Evolutionary conservation across 208 protist species (phyloP), one percentile per base, ranked within the genome.

Genomic region (Wallacemonas sp.): DNA sequence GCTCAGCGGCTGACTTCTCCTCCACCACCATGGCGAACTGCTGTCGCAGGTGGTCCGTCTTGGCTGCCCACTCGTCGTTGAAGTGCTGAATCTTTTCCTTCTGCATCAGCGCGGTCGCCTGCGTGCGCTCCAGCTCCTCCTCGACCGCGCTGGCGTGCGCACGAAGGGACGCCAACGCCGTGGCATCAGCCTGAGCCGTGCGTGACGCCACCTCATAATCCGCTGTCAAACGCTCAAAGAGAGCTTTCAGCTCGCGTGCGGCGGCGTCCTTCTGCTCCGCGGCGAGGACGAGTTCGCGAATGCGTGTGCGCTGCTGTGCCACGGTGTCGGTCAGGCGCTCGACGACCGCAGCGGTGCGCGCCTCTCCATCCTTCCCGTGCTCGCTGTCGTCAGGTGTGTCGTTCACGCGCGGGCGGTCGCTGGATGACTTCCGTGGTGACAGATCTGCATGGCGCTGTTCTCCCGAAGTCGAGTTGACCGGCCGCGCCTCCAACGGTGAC

Each of bases 171-270:
- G 38, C 62, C 24, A 87, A 48, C 21, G 63, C 48, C 29, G 74
- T 39, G 34, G 61, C 12, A 12, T 30, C 45, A 9, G 24, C 38
- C n/a, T 78, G 68, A 1, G 45, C 26, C 29, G 71, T 61, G 3
- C 50, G 66, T 30, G 71, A 61, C 3, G 65, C 42, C 13, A 58
- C 36, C 30, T 90, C 79, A 39, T 87, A 85, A 59, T 86, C 78
- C 24, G 57, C 34, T 10, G 48, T 55, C 32, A 85, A 63, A 2
- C 26, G 22, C 46, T 81, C 79, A 24, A 87, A 82, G 21, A 90
- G 60, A 0, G 9, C 34, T 26, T 65, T 75, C 22, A 83, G 66
- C 72, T 85, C 64, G 13, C 32, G 33, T 1, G 68, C 32, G 17
- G 67, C 71, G 12, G 46, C 22, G 13, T 76, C 63, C 24, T 76